Conservation (phyloP, 2,329 filamentous ascomycete genomes). For the Exserohilum rostratum region DNA sequence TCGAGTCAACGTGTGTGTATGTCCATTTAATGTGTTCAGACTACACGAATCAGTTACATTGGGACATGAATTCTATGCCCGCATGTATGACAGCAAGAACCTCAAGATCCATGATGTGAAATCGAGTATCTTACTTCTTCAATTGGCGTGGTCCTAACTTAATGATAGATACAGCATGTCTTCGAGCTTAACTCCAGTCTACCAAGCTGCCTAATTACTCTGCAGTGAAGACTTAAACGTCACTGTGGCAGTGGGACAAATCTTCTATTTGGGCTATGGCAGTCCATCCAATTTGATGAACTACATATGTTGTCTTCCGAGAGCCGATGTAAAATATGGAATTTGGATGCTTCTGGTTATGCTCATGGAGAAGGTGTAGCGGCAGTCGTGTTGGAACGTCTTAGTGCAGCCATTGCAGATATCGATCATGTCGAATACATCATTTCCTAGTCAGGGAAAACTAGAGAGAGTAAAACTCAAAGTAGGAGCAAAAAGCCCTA, state of each 20-base stretch:
- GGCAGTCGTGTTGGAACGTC: slow-evolving; percentile 60
- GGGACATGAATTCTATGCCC: not conserved
- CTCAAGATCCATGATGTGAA: not conserved
- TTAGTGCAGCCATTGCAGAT: slow-evolving; percentile 61
- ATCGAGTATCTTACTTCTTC: too few relatives aligned
- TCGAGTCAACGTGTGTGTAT: not conserved
- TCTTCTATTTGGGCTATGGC: not conserved
- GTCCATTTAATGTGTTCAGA: not conserved
- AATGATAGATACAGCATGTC: too few relatives aligned
- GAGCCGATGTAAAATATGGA: slow-evolving; percentile 31
- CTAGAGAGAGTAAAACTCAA: too few relatives aligned
- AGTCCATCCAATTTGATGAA: slow-evolving; percentile 6
- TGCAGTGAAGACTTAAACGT: not conserved
- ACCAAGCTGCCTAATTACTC: too few relatives aligned
- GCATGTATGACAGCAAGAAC: not conserved
- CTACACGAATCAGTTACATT: not conserved
- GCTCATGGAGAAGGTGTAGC: slow-evolving; percentile 56
- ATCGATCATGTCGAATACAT: slow-evolving; percentile 58
- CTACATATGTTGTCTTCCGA: slow-evolving; percentile 35
- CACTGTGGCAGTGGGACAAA: not conserved
- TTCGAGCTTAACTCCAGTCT: too few relatives aligned
- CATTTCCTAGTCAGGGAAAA: too few relatives aligned
- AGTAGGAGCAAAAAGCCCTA: too few relatives aligned
- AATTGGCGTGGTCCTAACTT: too few relatives aligned
- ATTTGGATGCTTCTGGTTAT: slow-evolving; percentile 61